phyloP scores from a whole-genome alignment of 805 yeast species.

The Ogataea corticis region DNA sequence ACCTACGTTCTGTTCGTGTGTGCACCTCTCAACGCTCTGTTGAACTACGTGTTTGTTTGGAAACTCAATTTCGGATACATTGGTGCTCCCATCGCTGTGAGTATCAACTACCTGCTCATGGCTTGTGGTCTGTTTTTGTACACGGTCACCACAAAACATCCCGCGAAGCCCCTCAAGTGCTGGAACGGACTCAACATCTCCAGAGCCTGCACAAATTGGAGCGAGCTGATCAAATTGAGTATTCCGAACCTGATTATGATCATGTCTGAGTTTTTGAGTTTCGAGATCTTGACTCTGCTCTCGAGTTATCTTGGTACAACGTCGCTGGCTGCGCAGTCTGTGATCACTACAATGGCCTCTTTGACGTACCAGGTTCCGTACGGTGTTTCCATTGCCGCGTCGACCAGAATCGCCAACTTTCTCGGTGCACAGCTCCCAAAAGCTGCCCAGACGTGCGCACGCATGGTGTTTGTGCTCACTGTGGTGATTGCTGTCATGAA shows the following conservation, averaged over 20 bases:
- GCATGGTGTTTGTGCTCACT: slow-evolving; percentile 31
- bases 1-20: slow-evolving; percentile 68
- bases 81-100: slow-evolving; percentile 79
- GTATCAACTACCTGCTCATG: slow-evolving; percentile 71
- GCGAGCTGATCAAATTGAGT: slow-evolving; percentile 60
- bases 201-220: slow-evolving; percentile 57
- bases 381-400: slow-evolving; percentile 72
- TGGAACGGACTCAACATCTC: slow-evolving; percentile 36
- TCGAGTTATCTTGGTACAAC: slow-evolving; percentile 66
- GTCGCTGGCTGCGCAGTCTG: slow-evolving; percentile 72
- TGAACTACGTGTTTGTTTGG: slow-evolving; percentile 76
- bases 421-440: slow-evolving; percentile 55
- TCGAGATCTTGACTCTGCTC: slow-evolving; percentile 69
- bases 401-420: slow-evolving; percentile 75
- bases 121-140: slow-evolving; percentile 53
- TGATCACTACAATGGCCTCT: slow-evolving; percentile 66
- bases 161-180: slow-evolving; percentile 35
- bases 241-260: slow-evolving; percentile 78
- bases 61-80: slow-evolving; percentile 61
- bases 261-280: slow-evolving; percentile 76
- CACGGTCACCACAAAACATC: slow-evolving; percentile 46
- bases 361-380: slow-evolving; percentile 73
- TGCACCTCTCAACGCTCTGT: slow-evolving; percentile 70
- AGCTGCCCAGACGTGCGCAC: slow-evolving; percentile 31
- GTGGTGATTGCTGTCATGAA: slow-evolving; percentile 26